A percentile compares a stretch with the other conserved stretches of the same genome.
phyloP scores from a whole-genome alignment of 306 rosid species.

The Cyclanthera cordifolia region DNA sequence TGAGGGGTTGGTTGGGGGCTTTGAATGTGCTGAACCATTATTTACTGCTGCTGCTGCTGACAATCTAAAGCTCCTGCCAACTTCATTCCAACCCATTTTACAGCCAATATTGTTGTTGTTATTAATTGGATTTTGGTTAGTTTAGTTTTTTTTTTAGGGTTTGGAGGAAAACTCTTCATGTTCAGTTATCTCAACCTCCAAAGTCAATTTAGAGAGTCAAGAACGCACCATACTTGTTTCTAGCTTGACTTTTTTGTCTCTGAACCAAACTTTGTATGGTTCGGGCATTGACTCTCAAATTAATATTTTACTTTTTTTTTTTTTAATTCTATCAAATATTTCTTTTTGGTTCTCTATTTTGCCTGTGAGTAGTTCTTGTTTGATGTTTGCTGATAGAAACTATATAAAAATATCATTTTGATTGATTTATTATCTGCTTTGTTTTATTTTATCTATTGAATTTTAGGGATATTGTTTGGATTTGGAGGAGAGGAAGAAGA shows the following conservation, averaged over 20 bases:
- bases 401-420: no score
- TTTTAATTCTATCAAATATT: conserved; percentile 1
- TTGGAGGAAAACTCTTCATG: not conserved
- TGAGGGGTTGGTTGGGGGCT: conserved; percentile 53
- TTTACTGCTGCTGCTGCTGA: conserved; percentile 40
- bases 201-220: conserved; percentile 65
- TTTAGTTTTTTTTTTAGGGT: not conserved
- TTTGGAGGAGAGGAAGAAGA: no score
- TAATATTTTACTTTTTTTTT: conserved; percentile 18
- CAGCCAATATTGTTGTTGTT: conserved; percentile 24
- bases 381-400: no score
- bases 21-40: conserved; percentile 53
- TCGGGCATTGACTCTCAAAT: conserved; percentile 97
- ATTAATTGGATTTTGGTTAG: conserved; percentile 29
- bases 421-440: no score
- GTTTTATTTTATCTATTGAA: no score
- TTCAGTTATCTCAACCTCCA: conserved; percentile 4
- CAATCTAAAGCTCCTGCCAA: not conserved
- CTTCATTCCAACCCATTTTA: conserved; percentile 2
- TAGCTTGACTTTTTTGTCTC: not conserved
- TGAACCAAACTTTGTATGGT: conserved; percentile 39
- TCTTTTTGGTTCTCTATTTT: not conserved
- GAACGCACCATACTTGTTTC: conserved; percentile 72
- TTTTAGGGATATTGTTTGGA: no score
- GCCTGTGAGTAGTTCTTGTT: no score